phyloP scores from a whole-genome alignment of 306 rosid genomes.

The Cucurbita pepo region DNA sequence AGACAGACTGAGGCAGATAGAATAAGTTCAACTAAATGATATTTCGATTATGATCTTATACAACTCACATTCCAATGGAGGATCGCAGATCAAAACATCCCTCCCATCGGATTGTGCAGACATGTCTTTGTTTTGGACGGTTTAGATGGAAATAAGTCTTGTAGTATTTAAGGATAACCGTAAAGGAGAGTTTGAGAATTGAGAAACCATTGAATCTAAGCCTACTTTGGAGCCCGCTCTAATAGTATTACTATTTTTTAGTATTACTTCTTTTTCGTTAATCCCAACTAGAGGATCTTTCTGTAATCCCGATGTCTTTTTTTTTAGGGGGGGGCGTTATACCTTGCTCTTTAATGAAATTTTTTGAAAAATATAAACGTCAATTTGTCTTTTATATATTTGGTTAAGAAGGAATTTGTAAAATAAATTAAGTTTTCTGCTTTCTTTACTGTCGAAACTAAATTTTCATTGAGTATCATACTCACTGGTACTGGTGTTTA shows the following conservation, averaged over 20 bases:
- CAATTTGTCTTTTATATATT: too few species aligned
- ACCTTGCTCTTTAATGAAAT: neutral
- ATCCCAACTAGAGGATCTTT: neutral
- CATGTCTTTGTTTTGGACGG: neutral
- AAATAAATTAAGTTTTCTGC: too few species aligned
- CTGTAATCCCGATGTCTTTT: neutral
- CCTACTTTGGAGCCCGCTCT: neutral
- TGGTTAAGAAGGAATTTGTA: too few species aligned
- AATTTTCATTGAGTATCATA: neutral
- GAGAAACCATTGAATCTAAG: neutral
- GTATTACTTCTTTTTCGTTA: neutral
- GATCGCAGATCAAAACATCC: neutral
- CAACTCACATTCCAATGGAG: neutral
- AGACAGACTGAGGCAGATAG: neutral
- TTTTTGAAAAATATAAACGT: too few species aligned
- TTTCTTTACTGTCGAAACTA: too few species aligned
- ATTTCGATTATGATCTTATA: neutral
- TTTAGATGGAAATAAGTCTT: neutral
- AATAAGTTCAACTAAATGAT: neutral
- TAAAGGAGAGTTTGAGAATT: neutral
- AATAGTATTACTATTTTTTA: neutral
- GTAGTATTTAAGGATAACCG: neutral
- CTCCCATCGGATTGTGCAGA: neutral
- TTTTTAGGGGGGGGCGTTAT: too few species aligned
- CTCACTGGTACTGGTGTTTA: neutral